Evolutionary conservation across 345 rosid species (phyloP).

Genomic region (Lepidium aucheri): DNA sequence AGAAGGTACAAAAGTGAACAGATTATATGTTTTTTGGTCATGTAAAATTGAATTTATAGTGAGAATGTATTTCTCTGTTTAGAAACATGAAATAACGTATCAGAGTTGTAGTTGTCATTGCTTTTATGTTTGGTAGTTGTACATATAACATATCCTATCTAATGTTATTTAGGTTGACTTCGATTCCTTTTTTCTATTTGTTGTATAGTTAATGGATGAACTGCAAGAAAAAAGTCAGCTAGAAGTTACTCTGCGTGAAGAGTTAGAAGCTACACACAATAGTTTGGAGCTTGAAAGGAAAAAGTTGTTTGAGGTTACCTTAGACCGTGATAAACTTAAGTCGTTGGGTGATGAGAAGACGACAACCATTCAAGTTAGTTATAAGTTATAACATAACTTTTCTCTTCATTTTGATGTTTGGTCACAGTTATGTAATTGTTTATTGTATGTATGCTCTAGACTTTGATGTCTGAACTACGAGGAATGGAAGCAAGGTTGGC

Average conservation of each 20-base stretch:
- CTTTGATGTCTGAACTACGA: conserved; percentile 50
- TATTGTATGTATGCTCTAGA: conserved; percentile 31
- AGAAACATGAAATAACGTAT: not conserved
- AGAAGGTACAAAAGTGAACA: conserved; percentile 37
- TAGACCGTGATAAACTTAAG: conserved; percentile 51
- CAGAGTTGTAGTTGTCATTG: not conserved
- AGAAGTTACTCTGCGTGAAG: conserved; percentile 59
- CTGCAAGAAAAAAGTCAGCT: conserved; percentile 54
- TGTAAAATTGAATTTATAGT: not conserved
- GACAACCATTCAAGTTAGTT: conserved; percentile 58
- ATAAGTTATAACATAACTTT: conserved; percentile 6
- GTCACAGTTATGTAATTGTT: not conserved
- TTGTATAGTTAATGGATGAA: conserved; percentile 58
- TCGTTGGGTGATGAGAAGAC: conserved; percentile 56
- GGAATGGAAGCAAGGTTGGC: conserved; percentile 49
- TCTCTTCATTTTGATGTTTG: conserved; percentile 2
- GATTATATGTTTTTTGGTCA: not conserved
- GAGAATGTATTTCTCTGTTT: not conserved
- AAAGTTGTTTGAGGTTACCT: conserved; percentile 38
- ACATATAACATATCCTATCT: not conserved
- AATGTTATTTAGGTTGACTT: conserved; percentile 1
- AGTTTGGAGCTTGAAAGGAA: conserved; percentile 59
- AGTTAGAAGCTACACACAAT: conserved; percentile 51
- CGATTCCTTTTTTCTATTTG: not conserved
- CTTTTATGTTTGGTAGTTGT: not conserved